A percentile compares a stretch with the other conserved stretches of the same genome.
These are phyloP conservation scores for Leucogyrophana mollusca DNA, from an alignment of 768 basidiomycete genomes.

Conservation along the genomic window DNA sequence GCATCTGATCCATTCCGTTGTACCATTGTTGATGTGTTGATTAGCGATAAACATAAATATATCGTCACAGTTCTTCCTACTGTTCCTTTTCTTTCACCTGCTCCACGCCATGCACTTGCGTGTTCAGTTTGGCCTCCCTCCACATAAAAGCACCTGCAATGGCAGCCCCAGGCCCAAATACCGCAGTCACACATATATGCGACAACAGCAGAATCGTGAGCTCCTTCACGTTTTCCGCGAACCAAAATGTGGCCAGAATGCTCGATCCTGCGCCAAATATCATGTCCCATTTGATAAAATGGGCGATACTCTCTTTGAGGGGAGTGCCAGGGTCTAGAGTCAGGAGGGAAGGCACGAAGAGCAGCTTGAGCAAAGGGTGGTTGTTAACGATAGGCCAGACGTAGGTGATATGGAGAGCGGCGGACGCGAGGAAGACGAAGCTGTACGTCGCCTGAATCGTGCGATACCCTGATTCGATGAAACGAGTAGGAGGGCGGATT, in stretches of 20 bases:
- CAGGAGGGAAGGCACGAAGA: slow-evolving; percentile 15
- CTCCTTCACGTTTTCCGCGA: slow-evolving; percentile 33
- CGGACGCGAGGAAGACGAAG: slow-evolving; percentile 16
- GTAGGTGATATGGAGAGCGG: slow-evolving; percentile 26
- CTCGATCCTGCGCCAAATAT: slow-evolving; percentile 38
- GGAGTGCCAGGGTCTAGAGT: background rate
- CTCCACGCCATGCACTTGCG: background rate
- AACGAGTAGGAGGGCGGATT: slow-evolving; percentile 28
- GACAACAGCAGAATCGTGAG: slow-evolving; percentile 37
- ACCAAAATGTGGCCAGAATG: slow-evolving; percentile 50
- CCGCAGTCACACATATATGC: slow-evolving; percentile 39
- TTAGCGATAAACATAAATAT: background rate
- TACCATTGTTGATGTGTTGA: slow-evolving; percentile 6
- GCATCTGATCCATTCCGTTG: slow-evolving; percentile 3
- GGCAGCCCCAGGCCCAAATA: slow-evolving; percentile 53
- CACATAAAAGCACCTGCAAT: slow-evolving; percentile 46
- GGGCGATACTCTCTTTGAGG: slow-evolving; percentile 15
- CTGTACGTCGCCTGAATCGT: slow-evolving; percentile 18
- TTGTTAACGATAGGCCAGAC: slow-evolving; percentile 13
- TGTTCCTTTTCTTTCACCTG: slow-evolving; percentile 1
- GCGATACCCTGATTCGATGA: slow-evolving; percentile 15
- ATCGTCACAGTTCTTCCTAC: too few species aligned
- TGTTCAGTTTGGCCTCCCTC: slow-evolving; percentile 40
- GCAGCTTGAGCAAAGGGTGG: background rate
- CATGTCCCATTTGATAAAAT: slow-evolving; percentile 55